Evolutionary conservation across 2,329 filamentous ascomycete species (phyloP), one percentile per base, ranked within the genome.

Genomic region (Fusarium foetens): DNA sequence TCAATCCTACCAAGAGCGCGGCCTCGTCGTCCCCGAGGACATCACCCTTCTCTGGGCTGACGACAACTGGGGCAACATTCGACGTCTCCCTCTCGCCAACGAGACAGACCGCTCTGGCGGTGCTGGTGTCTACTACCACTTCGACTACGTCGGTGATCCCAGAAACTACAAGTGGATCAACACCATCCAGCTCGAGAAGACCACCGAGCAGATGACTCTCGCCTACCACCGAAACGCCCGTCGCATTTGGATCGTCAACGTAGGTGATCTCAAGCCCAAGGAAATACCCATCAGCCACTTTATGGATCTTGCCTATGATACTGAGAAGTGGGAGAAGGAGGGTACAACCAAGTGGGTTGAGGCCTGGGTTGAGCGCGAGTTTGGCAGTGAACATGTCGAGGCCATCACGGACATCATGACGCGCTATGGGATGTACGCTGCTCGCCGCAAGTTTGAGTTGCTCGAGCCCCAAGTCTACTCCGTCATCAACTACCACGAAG

Each of bases 161-260:
- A 83, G 89, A 42, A 85, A 86, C 77, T 90, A 88, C 77, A 89
- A 88, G 64, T 89, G 87, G 87, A 89, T 91, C 75, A 91, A 91
- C 77, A 68, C 72, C 3, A 64, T 71, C 19, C 60, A 81, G 53
- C 73, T 76, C 8, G 57, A 75, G n/a, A 76, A 76, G 69, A 76
- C 75, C 79, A 76, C 46, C 72, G 82, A 73, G 67, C 78, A 45
- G 75, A 79, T 91, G 79, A 82, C 84, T 46, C 79, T 88, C 14
- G 87, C 89, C 0, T 86, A 90, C 58, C 81, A 74, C 14, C 68
- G 80, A 16, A 76, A 79, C 4, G 88, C 88, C 1, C 82, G 85
- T 33, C 82, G 85, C 17, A 88, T 91, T 35, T 91, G 89, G 89
- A 84, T 91, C 31, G 87, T 90, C 69, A 91, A 91, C 53, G 87